Evolutionary conservation across 352 stramenopile genomes (phyloP).

Genomic region (Globisporangium nunn): DNA sequence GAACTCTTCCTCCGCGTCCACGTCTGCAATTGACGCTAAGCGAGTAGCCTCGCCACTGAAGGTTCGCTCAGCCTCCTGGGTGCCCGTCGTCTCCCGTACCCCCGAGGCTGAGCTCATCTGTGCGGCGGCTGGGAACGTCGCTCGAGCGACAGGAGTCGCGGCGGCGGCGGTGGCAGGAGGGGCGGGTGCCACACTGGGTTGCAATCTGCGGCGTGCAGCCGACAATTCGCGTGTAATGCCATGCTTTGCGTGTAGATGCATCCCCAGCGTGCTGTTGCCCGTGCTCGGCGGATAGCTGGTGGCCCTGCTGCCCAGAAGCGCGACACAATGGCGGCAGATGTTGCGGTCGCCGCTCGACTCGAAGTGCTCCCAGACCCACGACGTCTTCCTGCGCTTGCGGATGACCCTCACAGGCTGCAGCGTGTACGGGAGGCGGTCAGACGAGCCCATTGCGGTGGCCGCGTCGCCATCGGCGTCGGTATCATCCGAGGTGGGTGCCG

Average conservation of each 20-base stretch:
- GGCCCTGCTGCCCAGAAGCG: neutral
- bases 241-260: conserved; percentile 12
- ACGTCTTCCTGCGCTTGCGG: conserved; percentile 13
- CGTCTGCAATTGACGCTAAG: neutral
- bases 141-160: neutral
- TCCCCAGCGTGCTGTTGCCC: conserved; percentile 7
- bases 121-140: neutral
- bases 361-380: conserved; percentile 13
- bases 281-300: conserved; percentile 7
- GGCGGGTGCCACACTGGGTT: neutral
- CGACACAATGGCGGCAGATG: neutral
- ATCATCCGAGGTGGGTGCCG: too few relatives aligned
- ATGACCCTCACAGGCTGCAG: conserved; percentile 1
- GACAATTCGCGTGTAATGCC: neutral
- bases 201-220: neutral
- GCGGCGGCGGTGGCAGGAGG: neutral
- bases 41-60: neutral
- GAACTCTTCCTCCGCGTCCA: neutral
- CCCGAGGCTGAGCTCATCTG: neutral
- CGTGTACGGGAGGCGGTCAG: neutral
- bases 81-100: too few relatives aligned
- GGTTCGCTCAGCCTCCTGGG: neutral
- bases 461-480: too few relatives aligned
- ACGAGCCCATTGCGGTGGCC: too few relatives aligned
- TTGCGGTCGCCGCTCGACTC: neutral